Base-by-base conservation (phyloP, 176 grass and related monocot species). In the Eremochloa ophiuroides region DNA sequence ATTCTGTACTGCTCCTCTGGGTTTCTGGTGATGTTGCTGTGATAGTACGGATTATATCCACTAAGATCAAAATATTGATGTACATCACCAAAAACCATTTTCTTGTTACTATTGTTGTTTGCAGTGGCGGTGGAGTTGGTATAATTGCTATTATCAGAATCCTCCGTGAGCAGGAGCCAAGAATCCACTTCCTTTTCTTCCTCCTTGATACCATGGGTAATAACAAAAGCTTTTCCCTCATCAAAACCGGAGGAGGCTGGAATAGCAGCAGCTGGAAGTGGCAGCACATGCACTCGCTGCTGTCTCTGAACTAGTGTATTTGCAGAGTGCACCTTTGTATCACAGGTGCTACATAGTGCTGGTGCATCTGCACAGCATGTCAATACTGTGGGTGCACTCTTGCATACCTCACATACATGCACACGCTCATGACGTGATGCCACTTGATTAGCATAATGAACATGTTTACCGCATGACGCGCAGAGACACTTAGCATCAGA, bases 401-500 rank as follows among this genome's bases (percentile, higher is more conserved):
- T 81, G 48, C 81, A 85, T 12, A 71, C 63, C 44, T 91, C 82
- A 26, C 85, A 88, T 64, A 91, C 73, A 15, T 46, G 76, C 60
- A 82, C 72, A 7, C 77, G 43, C 29, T 87, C 60, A 28, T 91
- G 84, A 50, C 69, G 55, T 18, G 80, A 87, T n/a, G 80, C 89
- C 50, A 91, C 85, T 3, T 47, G 80, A 63, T 91, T 91, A 55
- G 89, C 44, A 14, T 42, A 35, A 27, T 88, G 89, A 77, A 91
- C 77, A 27, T 58, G 51, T 33, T 58, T 44, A 70, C 85, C 77
- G 7, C 82, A 88, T 62, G 61, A 38, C 1, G 26, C 58, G 42
- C 89, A 91, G n/a, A 91, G 85, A 71, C 73, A 85, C 6, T 78
- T 82, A 13, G 72, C 77, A 56, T 91, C 82, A 8, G 85, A 78